A percentile compares a stretch with the other conserved stretches of the same genome.
Evolutionary conservation across 345 rosid genomes (phyloP).

Genomic region (Hypericum androsaemum): DNA sequence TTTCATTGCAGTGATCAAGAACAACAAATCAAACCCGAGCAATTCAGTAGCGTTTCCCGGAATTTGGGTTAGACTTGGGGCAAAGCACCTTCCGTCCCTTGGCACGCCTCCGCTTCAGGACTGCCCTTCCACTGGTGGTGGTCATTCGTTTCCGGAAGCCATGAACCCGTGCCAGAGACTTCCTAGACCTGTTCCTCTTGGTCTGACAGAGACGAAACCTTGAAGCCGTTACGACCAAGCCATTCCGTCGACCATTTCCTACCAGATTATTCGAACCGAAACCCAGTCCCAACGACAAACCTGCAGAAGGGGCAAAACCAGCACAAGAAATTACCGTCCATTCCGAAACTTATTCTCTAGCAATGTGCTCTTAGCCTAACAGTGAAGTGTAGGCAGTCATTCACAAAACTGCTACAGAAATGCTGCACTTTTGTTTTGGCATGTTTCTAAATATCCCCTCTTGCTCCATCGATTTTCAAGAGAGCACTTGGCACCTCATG

Average conservation of each 20-base stretch:
- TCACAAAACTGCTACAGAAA: too few species aligned
- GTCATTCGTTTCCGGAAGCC: conserved; percentile 86
- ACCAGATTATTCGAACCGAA: conserved; percentile 28
- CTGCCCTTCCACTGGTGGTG: conserved; percentile 80
- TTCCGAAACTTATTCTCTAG: too few species aligned
- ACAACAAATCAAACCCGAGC: too few species aligned
- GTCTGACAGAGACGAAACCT: conserved; percentile 78
- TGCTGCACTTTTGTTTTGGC: too few species aligned
- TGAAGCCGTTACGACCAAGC: conserved; percentile 86
- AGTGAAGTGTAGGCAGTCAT: too few species aligned
- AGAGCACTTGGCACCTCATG: too few species aligned
- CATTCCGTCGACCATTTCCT: conserved; percentile 30
- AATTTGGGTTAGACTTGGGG: conserved; percentile 73
- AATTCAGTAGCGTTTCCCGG: conserved; percentile 47
- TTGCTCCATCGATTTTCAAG: too few species aligned
- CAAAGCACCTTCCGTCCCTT: conserved; percentile 89
- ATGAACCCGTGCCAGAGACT: conserved; percentile 88
- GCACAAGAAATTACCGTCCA: too few species aligned
- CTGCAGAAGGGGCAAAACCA: conserved; percentile 25
- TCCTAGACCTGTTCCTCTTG: conserved; percentile 82
- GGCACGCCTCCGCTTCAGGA: conserved; percentile 78
- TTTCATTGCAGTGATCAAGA: too few species aligned
- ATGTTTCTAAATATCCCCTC: too few species aligned
- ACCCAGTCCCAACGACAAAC: conserved; percentile 48
- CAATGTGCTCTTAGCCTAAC: too few species aligned